Evolutionary conservation across 1,284 basidiomycete genomes (phyloP), one percentile per base, ranked within the genome.

Genomic region (Vanrija sp.): DNA sequence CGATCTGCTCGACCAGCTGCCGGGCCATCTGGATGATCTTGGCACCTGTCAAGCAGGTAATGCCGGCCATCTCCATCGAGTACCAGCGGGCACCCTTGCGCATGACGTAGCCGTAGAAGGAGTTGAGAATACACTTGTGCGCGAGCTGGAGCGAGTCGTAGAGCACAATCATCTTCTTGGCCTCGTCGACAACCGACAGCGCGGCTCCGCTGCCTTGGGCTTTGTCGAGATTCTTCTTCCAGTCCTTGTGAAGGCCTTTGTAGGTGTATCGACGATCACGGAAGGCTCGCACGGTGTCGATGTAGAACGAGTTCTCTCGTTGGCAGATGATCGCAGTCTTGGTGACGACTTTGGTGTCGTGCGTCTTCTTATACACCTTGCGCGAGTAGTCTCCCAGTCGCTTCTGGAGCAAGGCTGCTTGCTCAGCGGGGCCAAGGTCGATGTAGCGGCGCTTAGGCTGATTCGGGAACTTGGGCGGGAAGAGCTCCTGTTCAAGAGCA

Each of bases 1-100:
- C 96, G 52, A 99, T 93, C 72, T 96, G 90, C 66, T 98, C 96
- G 23, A 99, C 96, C 15, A 96, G 81, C 59, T 95, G 89, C 37
- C 96, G 85, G n/a, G 96, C 96, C 92, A 98, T 95, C 75, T 99
- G 96, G 65, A 99, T 99, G 78, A 99, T 98, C 4, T 85, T 91
- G 6, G 96, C 94, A n/a, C 96, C 96, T 0, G 96, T 98, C 45
- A 98, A 79, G 78, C 96, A 99, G 9, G 96, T 99, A 66, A 99
- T 98, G 19, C 96, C 96, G 0, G 96, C 96, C 96, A 99, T 99
- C 79, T 99, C 96, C 96, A 99, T 98, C 37, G 94, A 98, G 77
- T 98, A 95, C 96, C 96, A 99, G 20, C 96, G 83, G 16, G 96
- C 96, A 54, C 96, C 96, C 73, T 99, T 99, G 37, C 95, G 86